These are phyloP conservation scores for Mycena olivaceomarginata DNA, from an alignment of 768 basidiomycete genomes.

Conservation along the genomic window DNA sequence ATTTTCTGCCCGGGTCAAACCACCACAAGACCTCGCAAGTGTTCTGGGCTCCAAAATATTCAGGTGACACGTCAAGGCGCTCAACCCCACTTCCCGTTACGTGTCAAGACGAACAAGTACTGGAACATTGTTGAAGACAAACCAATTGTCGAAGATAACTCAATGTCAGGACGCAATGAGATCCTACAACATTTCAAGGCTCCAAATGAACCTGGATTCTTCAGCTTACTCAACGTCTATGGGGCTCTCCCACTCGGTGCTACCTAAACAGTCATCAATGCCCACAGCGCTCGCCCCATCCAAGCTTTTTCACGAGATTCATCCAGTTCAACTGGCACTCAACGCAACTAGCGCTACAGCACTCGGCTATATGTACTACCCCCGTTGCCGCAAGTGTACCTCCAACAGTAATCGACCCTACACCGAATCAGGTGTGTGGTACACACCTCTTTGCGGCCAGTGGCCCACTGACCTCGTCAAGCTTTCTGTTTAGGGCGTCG, in stretches of 20 bases:
- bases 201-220: slow-evolving; percentile 1
- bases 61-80: slow-evolving; percentile 9
- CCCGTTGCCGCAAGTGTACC: not conserved
- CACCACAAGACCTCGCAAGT: slow-evolving; percentile 5
- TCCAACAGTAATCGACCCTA: too few relatives aligned
- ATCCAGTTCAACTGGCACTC: not conserved
- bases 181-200: slow-evolving; percentile 1
- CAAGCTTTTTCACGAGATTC: slow-evolving; percentile 2
- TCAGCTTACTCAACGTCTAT: not conserved
- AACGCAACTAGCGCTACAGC: not conserved
- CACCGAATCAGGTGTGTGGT: slow-evolving; percentile 3
- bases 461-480: too few relatives aligned
- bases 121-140: slow-evolving; percentile 1
- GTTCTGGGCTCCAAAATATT: not conserved
- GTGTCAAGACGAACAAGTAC: not conserved
- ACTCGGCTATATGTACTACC: not conserved
- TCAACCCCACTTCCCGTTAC: not conserved
- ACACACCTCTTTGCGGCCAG: not conserved
- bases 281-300: slow-evolving; percentile 3
- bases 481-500: too few relatives aligned
- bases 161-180: too few relatives aligned
- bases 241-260: not conserved
- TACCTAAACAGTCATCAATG: slow-evolving; percentile 12
- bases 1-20: slow-evolving; percentile 10
- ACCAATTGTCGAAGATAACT: not conserved